Evolutionary conservation across 495 filamentous ascomycete species (phyloP).

Genomic region (Daldinia bambusicola): DNA sequence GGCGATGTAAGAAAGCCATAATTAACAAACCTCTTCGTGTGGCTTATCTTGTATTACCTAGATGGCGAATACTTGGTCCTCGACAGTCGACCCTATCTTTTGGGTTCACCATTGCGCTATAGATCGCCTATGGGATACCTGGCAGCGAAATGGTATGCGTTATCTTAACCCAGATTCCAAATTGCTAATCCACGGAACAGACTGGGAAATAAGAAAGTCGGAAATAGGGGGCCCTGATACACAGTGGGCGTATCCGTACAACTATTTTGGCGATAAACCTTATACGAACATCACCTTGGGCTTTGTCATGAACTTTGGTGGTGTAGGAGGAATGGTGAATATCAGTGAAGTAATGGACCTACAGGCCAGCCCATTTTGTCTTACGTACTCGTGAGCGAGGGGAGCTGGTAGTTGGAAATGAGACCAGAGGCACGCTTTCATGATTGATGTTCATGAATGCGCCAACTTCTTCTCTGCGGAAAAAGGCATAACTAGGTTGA

Average conservation of each 20-base stretch:
- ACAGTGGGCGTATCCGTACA: conserved; percentile 48
- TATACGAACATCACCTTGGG: conserved; percentile 54
- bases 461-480: neutral
- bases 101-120: conserved; percentile 63
- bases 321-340: conserved; percentile 38
- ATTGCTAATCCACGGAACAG: conserved; percentile 14
- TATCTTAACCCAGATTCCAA: neutral
- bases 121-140: conserved; percentile 63
- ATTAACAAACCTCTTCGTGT: conserved; percentile 11
- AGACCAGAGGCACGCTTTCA: neutral
- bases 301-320: conserved; percentile 45
- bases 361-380: conserved; percentile 51
- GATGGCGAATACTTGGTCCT: conserved; percentile 46
- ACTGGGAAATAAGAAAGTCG: conserved; percentile 35
- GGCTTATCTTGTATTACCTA: conserved; percentile 14
- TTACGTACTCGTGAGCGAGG: conserved; percentile 45
- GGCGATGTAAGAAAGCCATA: conserved; percentile 37
- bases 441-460: neutral
- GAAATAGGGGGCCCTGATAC: conserved; percentile 52
- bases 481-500: neutral
- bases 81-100: conserved; percentile 61
- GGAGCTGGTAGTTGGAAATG: neutral
- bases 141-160: conserved; percentile 56
- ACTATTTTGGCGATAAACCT: conserved; percentile 47
- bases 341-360: conserved; percentile 55